Base-by-base conservation (phyloP, 148 eudicot species). In the Chenopodium quinoa region DNA sequence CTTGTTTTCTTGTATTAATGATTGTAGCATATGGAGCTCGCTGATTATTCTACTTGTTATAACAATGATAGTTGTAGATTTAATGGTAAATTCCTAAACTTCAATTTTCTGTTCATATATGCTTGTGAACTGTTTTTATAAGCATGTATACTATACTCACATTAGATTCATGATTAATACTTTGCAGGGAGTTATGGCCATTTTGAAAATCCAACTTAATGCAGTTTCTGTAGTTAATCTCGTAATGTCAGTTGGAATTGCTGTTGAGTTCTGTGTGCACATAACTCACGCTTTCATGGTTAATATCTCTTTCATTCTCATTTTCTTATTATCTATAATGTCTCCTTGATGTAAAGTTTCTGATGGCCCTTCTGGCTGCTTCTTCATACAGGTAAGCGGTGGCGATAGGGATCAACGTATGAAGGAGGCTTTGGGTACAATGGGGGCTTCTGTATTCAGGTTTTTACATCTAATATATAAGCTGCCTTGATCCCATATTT, bases 381-480 rank as follows among this genome's bases (percentile, higher is more conserved):
- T 65, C 71, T 71, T 81, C 68, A 3, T 84, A 74, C 82, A 97
- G 99, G 88, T 91, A 75, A 92, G 91, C 62, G 88, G 90, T 71
- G 99, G 99, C 64, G 90, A 86, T 86, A 91, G 92, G 84, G 90
- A 97, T 84, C 97, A 91, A 67, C 91, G 99, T 46, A 91, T 88
- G 88, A 90, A 91, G 87, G 95, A 89, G 82, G 91, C 99, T 83
- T 83, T 97, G 90, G 83, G 88, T 79, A 97, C 99, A 75, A 94
- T 97, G 99, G 99, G 99, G 47, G 98, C 99, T 86, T 94, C 99
- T 72, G 99, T 97, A 48, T 90, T 97, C 91, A 97, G 99, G 99
- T 96, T 82, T 70, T 56, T 71, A 37, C 52, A 64, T 77, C 46
- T 70, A 20, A 52, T 37, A 50, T 40, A 52, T 48, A 58, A 37